These are phyloP conservation scores for Poterioochromonas sp. DNA, from an alignment of 352 stramenopile species.

Conservation along the genomic window DNA sequence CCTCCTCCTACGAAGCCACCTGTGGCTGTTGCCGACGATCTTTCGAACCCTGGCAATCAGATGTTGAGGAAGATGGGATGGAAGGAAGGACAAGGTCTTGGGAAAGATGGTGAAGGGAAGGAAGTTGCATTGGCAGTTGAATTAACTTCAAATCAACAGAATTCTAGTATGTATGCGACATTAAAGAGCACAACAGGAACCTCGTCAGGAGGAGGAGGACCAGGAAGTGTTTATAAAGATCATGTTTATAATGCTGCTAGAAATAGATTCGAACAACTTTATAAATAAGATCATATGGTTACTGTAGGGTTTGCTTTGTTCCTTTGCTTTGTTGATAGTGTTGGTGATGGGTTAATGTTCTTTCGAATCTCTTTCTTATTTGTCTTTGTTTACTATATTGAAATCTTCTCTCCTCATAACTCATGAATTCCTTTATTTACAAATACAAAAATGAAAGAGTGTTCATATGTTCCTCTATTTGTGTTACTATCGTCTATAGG, in stretches of 20 bases:
- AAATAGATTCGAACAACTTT: not conserved
- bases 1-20: not conserved
- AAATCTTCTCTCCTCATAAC: not conserved
- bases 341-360: not conserved
- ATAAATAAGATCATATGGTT: not conserved
- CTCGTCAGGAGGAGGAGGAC: not conserved
- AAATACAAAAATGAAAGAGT: not conserved
- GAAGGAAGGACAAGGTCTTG: constrained; percentile 13
- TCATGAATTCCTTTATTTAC: not conserved
- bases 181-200: not conserved
- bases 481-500: not conserved
- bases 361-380: not conserved
- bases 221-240: not conserved
- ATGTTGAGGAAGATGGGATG: constrained; percentile 11
- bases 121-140: not conserved
- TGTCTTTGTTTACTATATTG: not conserved
- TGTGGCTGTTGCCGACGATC: not conserved
- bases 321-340: not conserved
- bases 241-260: not conserved
- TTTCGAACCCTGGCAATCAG: constrained; percentile 19
- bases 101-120: not conserved
- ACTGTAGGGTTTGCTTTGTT: not conserved
- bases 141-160: constrained; percentile 8
- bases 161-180: not conserved
- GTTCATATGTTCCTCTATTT: not conserved